Evolutionary conservation across 83 land plant genomes (phyloP), one percentile per base, ranked within the genome.

Genomic region (Thuja plicata): DNA sequence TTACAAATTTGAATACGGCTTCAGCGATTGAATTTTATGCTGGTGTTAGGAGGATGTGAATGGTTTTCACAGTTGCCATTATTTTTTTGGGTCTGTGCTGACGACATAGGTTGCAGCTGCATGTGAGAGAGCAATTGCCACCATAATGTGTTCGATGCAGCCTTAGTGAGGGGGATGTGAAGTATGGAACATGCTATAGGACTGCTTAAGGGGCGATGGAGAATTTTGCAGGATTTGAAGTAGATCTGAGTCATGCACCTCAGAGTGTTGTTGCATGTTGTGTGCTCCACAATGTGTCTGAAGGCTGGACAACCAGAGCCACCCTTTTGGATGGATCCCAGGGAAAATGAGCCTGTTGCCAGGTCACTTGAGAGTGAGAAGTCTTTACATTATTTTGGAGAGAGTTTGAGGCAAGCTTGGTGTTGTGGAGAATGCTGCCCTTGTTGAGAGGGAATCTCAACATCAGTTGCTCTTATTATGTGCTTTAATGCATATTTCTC

Each of bases 211-310:
- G 94, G 92, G 87, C 85, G 97, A 87, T 96, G 97, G 97, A 91
- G 87, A 90, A 96, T 96, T 86, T 89, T 96, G 15, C 94, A 93
- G 91, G 90, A 94, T 66, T 83, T 96, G 89, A 94, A 94, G 96
- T 96, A 74, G 95, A 96, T 0, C 82, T 94, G 5, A 90, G 90
- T 76, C 96, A 94, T 88, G 97, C 94, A 3, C 93, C 97, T 2
- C 97, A 94, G 88, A 94, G 95, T 1, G 92, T 96, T 73, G 96
- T 94, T 24, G 97, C 97, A 12, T 93, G 95, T 62, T 93, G 93
- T 88, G 97, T 94, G 66, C 88, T 96, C 88, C 97, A 96, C 82
- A 96, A 96, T 85, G 48, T 96, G 97, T 71, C 94, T 93, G 91
- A 71, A 92, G 78, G 92, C 92, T 11, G 93, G 92, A 73, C 96